phyloP scores from a whole-genome alignment of 768 basidiomycete genomes.

The Ephemerocybe angulata region DNA sequence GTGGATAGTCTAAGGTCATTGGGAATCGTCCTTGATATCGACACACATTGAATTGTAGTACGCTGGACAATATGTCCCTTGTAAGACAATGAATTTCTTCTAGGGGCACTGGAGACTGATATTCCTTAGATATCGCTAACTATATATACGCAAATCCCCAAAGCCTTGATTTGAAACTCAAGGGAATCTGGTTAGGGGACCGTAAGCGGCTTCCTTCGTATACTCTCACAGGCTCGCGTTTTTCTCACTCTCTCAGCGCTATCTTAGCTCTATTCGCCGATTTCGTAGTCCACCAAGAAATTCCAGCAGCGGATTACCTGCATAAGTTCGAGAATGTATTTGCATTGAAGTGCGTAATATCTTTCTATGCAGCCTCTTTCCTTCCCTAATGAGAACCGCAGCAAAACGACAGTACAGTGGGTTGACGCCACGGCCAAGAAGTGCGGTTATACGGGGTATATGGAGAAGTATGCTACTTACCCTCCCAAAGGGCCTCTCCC shows the following conservation, averaged over 20 bases:
- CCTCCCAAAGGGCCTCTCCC: conserved; percentile 68
- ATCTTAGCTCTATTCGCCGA: conserved; percentile 52
- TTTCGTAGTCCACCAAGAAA: conserved; percentile 62
- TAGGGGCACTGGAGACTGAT: background rate
- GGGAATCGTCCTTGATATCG: background rate
- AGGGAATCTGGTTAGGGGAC: conserved; percentile 72
- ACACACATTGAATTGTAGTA: conserved; percentile 45
- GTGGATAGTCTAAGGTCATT: conserved; percentile 21
- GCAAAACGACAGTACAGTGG: conserved; percentile 57
- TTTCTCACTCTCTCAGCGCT: background rate
- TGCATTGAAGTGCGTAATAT: conserved; percentile 62
- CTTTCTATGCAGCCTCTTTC: background rate
- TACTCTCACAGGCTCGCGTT: background rate
- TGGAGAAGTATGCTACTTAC: conserved; percentile 58
- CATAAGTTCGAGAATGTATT: conserved; percentile 70
- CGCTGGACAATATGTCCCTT: conserved; percentile 58
- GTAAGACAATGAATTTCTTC: conserved; percentile 32
- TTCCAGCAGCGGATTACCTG: conserved; percentile 72
- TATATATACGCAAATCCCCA: conserved; percentile 61
- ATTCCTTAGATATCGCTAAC: conserved; percentile 62
- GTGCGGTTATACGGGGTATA: conserved; percentile 67
- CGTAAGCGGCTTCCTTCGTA: conserved; percentile 39
- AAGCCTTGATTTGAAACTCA: conserved; percentile 51
- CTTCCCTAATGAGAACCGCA: conserved; percentile 21
- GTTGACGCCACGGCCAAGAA: conserved; percentile 47